phyloP scores from a whole-genome alignment of 345 rosid species.

The Linum lewisii region DNA sequence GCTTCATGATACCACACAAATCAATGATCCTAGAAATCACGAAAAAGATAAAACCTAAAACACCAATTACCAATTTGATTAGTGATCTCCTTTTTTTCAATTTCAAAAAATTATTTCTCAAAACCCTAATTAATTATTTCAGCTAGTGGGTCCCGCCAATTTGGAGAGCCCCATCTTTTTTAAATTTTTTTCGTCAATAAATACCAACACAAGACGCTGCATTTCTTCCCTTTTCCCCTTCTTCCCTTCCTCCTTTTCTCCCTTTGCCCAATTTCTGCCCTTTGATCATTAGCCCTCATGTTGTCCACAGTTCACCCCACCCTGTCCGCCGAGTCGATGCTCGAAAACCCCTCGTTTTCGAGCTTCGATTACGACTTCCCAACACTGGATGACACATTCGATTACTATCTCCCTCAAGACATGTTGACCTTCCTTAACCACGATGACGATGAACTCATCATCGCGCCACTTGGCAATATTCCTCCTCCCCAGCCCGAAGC shows the following conservation, averaged over 20 bases:
- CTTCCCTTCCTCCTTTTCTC: not conserved
- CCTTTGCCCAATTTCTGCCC: not conserved
- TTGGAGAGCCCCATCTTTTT: too few species aligned
- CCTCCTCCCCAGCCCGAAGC: not conserved
- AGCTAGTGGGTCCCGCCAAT: too few species aligned
- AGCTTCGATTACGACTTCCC: not conserved
- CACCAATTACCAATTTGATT: too few species aligned
- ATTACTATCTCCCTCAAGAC: not conserved
- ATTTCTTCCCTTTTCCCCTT: slow-evolving; percentile 3
- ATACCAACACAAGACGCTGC: not conserved
- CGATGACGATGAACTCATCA: not conserved
- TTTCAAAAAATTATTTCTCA: too few species aligned
- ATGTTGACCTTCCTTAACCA: not conserved
- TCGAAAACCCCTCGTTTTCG: not conserved
- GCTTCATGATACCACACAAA: too few species aligned
- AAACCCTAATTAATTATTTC: too few species aligned
- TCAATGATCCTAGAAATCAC: too few species aligned
- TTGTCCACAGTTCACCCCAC: not conserved
- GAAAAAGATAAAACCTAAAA: too few species aligned
- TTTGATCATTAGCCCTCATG: not conserved
- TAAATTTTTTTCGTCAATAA: not conserved
- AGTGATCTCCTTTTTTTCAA: too few species aligned
- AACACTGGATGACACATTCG: not conserved
- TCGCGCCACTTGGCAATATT: not conserved
- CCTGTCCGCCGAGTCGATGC: not conserved